Conservation (phyloP, 164 flowering plant species). For the Echeveria elegans region DNA sequence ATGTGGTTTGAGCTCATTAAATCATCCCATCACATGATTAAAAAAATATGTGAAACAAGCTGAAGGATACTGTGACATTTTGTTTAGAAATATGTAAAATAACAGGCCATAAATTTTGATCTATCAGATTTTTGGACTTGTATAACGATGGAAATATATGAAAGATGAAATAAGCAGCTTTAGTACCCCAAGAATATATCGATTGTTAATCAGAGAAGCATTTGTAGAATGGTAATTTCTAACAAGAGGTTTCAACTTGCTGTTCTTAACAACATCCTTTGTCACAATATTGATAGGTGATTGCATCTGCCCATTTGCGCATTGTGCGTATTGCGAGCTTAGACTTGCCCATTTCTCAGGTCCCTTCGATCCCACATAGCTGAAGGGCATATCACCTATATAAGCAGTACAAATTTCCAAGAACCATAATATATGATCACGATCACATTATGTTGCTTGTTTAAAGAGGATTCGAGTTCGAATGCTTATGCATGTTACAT, state of each 20-base stretch:
- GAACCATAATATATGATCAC: no score
- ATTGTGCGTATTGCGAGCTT: constrained; percentile 19
- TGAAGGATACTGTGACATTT: no score
- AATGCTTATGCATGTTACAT: no score
- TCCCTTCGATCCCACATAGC: constrained; percentile 29
- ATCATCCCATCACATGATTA: no score
- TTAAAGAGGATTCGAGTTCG: no score
- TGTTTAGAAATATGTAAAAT: no score
- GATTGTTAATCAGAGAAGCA: constrained; percentile 40
- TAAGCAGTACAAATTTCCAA: not conserved
- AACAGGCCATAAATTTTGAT: no score
- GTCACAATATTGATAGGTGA: constrained; percentile 47
- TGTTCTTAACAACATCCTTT: constrained; percentile 10
- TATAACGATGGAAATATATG: not conserved
- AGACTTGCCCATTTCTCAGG: constrained; percentile 49
- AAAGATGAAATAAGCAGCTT: not conserved
- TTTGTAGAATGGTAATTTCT: constrained; percentile 30
- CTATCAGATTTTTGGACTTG: not conserved
- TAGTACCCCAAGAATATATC: constrained; percentile 43
- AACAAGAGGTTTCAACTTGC: constrained; percentile 19
- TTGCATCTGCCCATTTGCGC: constrained; percentile 37
- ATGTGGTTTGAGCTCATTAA: not conserved
- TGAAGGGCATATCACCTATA: constrained; percentile 11
- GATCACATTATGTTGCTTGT: no score
- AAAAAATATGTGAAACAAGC: no score